Evolutionary conservation across 2,329 filamentous ascomycete species (phyloP).

Genomic region (Dothistroma pini): DNA sequence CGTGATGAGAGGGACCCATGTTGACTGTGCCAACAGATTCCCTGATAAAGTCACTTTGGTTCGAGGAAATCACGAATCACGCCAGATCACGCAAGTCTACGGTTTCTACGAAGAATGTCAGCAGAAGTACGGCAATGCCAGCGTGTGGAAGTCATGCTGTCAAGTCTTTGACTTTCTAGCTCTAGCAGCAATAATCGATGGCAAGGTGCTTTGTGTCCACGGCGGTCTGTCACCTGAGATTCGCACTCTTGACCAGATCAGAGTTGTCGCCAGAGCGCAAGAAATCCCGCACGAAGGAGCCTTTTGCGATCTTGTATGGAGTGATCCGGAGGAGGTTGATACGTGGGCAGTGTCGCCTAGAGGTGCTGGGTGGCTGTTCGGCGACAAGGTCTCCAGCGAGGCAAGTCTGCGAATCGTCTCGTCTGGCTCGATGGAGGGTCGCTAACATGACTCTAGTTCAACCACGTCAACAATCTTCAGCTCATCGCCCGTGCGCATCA

Average conservation of each 20-base stretch:
- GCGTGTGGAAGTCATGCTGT: conserved; percentile 75
- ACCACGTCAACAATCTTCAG: conserved; percentile 69
- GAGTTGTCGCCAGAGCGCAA: conserved; percentile 68
- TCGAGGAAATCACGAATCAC: conserved; percentile 71
- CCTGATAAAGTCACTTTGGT: conserved; percentile 70
- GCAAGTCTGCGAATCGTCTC: conserved; percentile 29
- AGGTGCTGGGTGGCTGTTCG: conserved; percentile 65
- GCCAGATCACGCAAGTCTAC: conserved; percentile 74
- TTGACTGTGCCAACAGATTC: conserved; percentile 47
- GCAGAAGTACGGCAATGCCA: conserved; percentile 73
- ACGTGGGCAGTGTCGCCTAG: conserved; percentile 65
- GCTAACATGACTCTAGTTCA: conserved; percentile 50
- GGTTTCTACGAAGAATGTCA: conserved; percentile 76
- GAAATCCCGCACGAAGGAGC: conserved; percentile 75
- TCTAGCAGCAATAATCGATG: conserved; percentile 69
- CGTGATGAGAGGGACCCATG: no score
- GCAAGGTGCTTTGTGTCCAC: conserved; percentile 69
- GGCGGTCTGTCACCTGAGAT: conserved; percentile 70
- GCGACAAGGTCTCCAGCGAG: conserved; percentile 69
- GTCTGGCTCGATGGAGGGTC: neutral
- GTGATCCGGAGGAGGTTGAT: conserved; percentile 66
- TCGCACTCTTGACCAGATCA: conserved; percentile 69
- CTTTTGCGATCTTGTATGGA: conserved; percentile 75
- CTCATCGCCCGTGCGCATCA: conserved; percentile 72
- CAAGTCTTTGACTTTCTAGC: conserved; percentile 76